Conservation (phyloP, 345 rosid genomes). For the Draba incana region DNA sequence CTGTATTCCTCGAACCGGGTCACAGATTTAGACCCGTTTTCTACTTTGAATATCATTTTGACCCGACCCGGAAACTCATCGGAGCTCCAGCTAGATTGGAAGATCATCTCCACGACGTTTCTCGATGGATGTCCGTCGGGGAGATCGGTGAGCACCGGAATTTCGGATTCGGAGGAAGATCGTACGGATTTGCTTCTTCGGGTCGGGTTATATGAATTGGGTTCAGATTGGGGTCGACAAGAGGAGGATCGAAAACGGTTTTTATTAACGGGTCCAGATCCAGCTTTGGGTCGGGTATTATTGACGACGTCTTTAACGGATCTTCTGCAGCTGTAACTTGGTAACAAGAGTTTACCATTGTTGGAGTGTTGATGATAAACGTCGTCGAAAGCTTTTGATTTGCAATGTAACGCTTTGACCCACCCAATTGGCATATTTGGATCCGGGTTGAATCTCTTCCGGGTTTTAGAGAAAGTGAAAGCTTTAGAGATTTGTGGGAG, state of each 20-base stretch:
- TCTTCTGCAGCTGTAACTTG: slow-evolving; percentile 73
- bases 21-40: slow-evolving; percentile 70
- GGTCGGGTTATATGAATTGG: slow-evolving; percentile 39
- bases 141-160: slow-evolving; percentile 75
- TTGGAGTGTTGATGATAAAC: slow-evolving; percentile 59
- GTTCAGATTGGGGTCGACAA: slow-evolving; percentile 42
- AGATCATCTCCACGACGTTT: slow-evolving; percentile 92
- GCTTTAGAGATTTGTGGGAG: slow-evolving; percentile 14
- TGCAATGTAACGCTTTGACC: slow-evolving; percentile 92
- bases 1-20: slow-evolving; percentile 92
- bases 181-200: slow-evolving; percentile 42
- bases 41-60: slow-evolving; percentile 91
- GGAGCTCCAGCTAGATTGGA: slow-evolving; percentile 91
- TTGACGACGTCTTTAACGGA: slow-evolving; percentile 73
- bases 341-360: slow-evolving; percentile 48
- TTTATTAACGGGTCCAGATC: slow-evolving; percentile 32
- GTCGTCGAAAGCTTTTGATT: slow-evolving; percentile 90
- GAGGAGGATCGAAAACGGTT: slow-evolving; percentile 7
- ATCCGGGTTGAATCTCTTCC: slow-evolving; percentile 11
- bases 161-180: slow-evolving; percentile 48
- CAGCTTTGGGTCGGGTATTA: slow-evolving; percentile 46
- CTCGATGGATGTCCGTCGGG: slow-evolving; percentile 90
- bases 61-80: slow-evolving; percentile 72
- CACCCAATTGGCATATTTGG: slow-evolving; percentile 73
- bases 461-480: background rate